Evolutionary conservation across 1,284 basidiomycete species (phyloP).

Genomic region (Trametes versicolor): DNA sequence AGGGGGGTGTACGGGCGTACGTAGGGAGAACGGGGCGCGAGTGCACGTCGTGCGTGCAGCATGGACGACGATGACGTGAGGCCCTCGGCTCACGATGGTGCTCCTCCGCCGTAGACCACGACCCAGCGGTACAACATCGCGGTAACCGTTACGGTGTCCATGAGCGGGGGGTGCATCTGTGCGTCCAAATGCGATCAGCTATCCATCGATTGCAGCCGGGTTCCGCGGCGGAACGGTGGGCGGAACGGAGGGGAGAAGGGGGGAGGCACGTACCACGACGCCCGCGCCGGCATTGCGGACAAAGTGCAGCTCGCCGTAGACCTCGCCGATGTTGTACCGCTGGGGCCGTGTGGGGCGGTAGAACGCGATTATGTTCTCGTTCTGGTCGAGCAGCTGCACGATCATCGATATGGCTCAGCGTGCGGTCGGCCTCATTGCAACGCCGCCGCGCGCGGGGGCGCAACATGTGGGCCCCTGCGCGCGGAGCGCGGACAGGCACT

Average conservation of each 20-base stretch:
- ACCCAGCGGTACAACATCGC: slow-evolving; percentile 86
- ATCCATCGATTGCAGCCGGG: slow-evolving; percentile 32
- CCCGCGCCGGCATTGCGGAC: slow-evolving; percentile 79
- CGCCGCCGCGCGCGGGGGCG: no score
- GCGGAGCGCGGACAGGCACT: slow-evolving; percentile 30
- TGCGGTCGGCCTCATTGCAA: slow-evolving; percentile 4
- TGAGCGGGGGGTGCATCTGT: slow-evolving; percentile 86
- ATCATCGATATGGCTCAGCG: slow-evolving; percentile 34
- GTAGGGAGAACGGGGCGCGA: slow-evolving; percentile 12
- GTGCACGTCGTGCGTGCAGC: slow-evolving; percentile 12
- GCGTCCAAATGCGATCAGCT: slow-evolving; percentile 33
- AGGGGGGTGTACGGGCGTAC: slow-evolving; percentile 2
- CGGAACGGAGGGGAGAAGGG: slow-evolving; percentile 1
- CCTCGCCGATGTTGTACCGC: slow-evolving; percentile 84
- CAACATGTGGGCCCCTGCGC: no score
- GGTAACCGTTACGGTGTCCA: slow-evolving; percentile 86
- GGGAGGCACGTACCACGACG: slow-evolving; percentile 70
- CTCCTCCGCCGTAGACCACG: slow-evolving; percentile 58
- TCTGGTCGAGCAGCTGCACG: slow-evolving; percentile 74
- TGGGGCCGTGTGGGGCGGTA: slow-evolving; percentile 78
- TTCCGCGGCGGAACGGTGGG: slow-evolving; percentile 29
- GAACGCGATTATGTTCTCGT: slow-evolving; percentile 75
- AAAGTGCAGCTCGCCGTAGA: slow-evolving; percentile 84
- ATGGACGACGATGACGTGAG: slow-evolving; percentile 29
- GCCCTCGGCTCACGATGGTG: slow-evolving; percentile 45